These are phyloP conservation scores for Alternaria sp. DNA, from an alignment of 2,329 filamentous ascomycete genomes.

Conservation along the genomic window DNA sequence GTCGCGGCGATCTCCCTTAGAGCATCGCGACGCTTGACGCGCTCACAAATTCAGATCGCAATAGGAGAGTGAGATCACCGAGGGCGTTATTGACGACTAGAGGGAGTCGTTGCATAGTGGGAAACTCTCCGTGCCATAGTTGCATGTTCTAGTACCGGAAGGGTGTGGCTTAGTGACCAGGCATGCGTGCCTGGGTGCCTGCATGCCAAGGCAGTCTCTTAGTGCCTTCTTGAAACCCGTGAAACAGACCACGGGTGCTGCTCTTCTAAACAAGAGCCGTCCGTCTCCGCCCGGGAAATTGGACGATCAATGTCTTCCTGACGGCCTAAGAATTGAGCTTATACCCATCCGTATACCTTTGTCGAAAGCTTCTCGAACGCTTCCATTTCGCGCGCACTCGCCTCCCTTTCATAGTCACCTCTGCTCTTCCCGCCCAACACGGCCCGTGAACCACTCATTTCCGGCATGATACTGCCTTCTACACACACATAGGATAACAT, in stretches of 20 bases:
- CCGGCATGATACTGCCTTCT: slow-evolving; percentile 48
- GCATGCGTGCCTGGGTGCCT: slow-evolving; percentile 44
- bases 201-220: slow-evolving; percentile 38
- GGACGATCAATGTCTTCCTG: slow-evolving; percentile 52
- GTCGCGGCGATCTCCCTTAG: slow-evolving; percentile 39
- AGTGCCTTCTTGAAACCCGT: slow-evolving; percentile 37
- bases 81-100: slow-evolving; percentile 7
- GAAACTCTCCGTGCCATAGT: slow-evolving; percentile 41
- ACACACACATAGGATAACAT: slow-evolving; percentile 45
- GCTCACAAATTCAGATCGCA: slow-evolving; percentile 1
- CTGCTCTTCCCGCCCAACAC: slow-evolving; percentile 37
- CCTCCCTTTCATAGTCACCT: slow-evolving; percentile 40
- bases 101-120: slow-evolving; percentile 25
- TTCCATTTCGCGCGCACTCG: slow-evolving; percentile 38
- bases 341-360: slow-evolving; percentile 36
- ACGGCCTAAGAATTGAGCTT: slow-evolving; percentile 47
- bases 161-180: slow-evolving; percentile 22
- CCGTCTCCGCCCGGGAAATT: slow-evolving; percentile 51
- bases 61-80: background rate
- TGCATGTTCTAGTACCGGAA: slow-evolving; percentile 39
- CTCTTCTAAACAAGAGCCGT: slow-evolving; percentile 50
- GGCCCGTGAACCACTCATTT: slow-evolving; percentile 43
- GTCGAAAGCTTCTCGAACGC: slow-evolving; percentile 50
- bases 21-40: slow-evolving; percentile 21
- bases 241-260: slow-evolving; percentile 29